These are phyloP conservation scores for Neurospora sp. DNA, from an alignment of 2,329 filamentous ascomycete genomes.

Conservation along the genomic window DNA sequence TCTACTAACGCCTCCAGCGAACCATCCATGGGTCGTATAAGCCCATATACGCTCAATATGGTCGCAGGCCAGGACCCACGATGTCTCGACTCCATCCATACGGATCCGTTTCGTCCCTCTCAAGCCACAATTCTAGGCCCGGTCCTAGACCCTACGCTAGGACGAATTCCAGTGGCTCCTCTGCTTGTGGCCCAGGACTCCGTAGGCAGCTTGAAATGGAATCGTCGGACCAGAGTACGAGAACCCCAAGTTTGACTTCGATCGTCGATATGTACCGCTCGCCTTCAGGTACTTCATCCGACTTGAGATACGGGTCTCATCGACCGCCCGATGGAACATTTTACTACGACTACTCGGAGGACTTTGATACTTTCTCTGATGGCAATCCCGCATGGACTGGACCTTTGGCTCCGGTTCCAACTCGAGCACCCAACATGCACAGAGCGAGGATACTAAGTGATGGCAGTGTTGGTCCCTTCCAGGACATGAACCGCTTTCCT, in stretches of 20 bases:
- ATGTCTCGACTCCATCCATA: slow-evolving; percentile 31
- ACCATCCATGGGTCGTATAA: slow-evolving; percentile 34
- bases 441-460: slow-evolving; percentile 9
- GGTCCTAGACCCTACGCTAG: slow-evolving; percentile 11
- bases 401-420: slow-evolving; percentile 23
- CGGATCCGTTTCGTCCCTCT: slow-evolving; percentile 30
- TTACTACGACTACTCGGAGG: slow-evolving; percentile 46
- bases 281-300: slow-evolving; percentile 14
- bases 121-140: slow-evolving; percentile 5
- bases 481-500: neutral
- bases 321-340: slow-evolving; percentile 24
- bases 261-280: slow-evolving; percentile 38
- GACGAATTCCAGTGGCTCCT: slow-evolving; percentile 22
- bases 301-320: slow-evolving; percentile 11
- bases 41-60: slow-evolving; percentile 25
- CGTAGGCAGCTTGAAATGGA: slow-evolving; percentile 25
- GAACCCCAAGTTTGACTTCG: slow-evolving; percentile 40
- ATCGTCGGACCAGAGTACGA: slow-evolving; percentile 28
- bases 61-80: slow-evolving; percentile 28
- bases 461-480: slow-evolving; percentile 1
- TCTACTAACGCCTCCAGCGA: slow-evolving; percentile 26
- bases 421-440: slow-evolving; percentile 6
- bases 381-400: slow-evolving; percentile 3
- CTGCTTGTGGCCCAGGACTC: slow-evolving; percentile 21
- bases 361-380: slow-evolving; percentile 29